phyloP scores from a whole-genome alignment of 106 monocot species.

The Acanthochlamys bracteata region DNA sequence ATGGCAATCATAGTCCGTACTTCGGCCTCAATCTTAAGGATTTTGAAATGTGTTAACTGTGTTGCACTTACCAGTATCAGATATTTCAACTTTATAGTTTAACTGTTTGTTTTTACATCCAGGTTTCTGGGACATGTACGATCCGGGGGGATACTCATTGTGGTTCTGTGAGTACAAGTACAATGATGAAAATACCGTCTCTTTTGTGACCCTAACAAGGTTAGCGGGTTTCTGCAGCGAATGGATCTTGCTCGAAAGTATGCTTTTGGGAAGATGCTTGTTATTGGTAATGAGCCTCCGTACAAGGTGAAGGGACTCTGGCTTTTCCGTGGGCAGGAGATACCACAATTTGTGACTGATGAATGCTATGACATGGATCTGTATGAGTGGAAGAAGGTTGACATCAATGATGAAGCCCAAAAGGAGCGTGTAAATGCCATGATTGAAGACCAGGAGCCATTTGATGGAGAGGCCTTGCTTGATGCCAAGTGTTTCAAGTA shows the following conservation, averaged over 20 bases:
- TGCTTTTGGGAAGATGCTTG: slow-evolving; percentile 69
- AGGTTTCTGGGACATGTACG: slow-evolving; percentile 78
- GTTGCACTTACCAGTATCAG: no score
- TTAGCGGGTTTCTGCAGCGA: slow-evolving; percentile 59
- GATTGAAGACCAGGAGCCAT: slow-evolving; percentile 72
- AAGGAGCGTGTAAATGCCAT: slow-evolving; percentile 55
- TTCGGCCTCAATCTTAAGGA: no score
- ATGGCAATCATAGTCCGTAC: no score
- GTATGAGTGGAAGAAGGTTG: slow-evolving; percentile 51
- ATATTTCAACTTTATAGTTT: no score
- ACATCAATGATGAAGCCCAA: slow-evolving; percentile 51
- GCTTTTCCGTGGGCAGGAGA: slow-evolving; percentile 54
- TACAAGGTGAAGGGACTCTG: slow-evolving; percentile 64
- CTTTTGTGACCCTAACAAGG: slow-evolving; percentile 66
- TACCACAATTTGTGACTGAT: slow-evolving; percentile 47
- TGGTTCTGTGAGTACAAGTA: slow-evolving; percentile 73
- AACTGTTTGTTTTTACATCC: background rate
- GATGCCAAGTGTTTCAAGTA: slow-evolving; percentile 71
- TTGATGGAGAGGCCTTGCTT: slow-evolving; percentile 49
- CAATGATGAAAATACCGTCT: slow-evolving; percentile 61
- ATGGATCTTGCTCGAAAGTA: slow-evolving; percentile 66
- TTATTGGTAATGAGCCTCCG: slow-evolving; percentile 46
- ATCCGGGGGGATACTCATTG: slow-evolving; percentile 58
- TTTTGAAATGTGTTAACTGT: no score
- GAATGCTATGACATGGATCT: slow-evolving; percentile 77